Conservation (phyloP, 331 rosid genomes). For the Acacia concinna region DNA sequence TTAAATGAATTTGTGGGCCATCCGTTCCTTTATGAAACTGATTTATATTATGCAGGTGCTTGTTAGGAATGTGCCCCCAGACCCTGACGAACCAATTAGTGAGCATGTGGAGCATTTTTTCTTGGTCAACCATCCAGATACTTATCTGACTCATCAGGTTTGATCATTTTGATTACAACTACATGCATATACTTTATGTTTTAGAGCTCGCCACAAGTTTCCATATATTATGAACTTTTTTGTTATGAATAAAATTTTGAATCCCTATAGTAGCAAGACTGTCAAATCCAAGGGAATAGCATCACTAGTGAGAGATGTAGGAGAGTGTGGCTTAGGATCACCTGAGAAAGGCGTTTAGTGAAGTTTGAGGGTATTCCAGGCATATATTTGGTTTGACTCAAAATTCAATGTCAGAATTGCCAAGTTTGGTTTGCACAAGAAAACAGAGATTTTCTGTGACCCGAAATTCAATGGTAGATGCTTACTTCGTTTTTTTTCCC, state of each 20-base stretch:
- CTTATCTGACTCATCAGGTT: conserved; percentile 88
- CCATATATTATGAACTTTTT: neutral
- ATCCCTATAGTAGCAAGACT: neutral
- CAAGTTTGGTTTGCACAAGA: no score
- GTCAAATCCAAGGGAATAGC: neutral
- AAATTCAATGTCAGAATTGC: neutral
- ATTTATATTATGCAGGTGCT: conserved; percentile 59
- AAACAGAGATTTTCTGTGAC: neutral
- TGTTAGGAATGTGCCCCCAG: conserved; percentile 95
- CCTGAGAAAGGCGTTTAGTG: neutral
- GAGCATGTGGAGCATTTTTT: conserved; percentile 97
- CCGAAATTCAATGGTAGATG: neutral
- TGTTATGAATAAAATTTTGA: neutral
- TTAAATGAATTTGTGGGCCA: conserved; percentile 6
- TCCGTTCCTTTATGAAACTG: conserved; percentile 11
- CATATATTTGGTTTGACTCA: neutral
- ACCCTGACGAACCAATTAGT: conserved; percentile 81
- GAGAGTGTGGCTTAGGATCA: neutral
- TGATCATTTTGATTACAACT: conserved; percentile 17
- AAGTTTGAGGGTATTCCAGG: neutral
- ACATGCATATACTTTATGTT: neutral
- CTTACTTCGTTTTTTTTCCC: conserved; percentile 30
- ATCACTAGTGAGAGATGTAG: neutral
- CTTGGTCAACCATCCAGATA: conserved; percentile 93
- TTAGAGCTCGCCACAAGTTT: neutral